A percentile compares a stretch with the other conserved stretches of the same genome.
Conservation (phyloP, 371 early-diverging fungal genomes). For the Dichotomocladium elegans region DNA sequence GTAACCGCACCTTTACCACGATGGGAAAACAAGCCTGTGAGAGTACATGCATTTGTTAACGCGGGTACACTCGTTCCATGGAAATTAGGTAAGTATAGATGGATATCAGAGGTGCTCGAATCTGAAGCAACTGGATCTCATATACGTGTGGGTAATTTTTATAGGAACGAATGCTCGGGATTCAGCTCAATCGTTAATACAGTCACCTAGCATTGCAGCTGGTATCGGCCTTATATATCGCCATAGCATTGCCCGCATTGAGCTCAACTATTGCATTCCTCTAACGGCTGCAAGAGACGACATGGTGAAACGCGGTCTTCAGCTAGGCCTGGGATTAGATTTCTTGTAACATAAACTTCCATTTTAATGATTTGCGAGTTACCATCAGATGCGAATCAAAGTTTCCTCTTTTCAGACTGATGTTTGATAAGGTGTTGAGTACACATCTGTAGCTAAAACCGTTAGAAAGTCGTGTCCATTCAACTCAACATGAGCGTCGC, state of each 20-base stretch:
- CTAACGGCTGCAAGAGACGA: constrained; percentile 71
- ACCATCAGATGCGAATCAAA: too few relatives aligned
- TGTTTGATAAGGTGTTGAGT: too few relatives aligned
- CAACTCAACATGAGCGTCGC: too few relatives aligned
- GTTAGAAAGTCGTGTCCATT: too few relatives aligned
- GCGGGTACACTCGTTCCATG: constrained; percentile 72
- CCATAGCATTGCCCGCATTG: constrained; percentile 82
- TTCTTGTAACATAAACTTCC: too few relatives aligned
- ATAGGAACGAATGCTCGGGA: constrained; percentile 18
- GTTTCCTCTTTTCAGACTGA: too few relatives aligned
- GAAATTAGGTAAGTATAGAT: constrained; percentile 13
- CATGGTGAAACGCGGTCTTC: constrained; percentile 71
- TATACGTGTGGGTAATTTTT: background rate
- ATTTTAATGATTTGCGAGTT: too few relatives aligned
- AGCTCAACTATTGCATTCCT: constrained; percentile 89
- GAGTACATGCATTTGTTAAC: constrained; percentile 85
- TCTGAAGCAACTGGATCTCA: background rate
- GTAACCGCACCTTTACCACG: constrained; percentile 81
- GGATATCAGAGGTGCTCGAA: too few relatives aligned
- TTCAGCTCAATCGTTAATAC: constrained; percentile 30
- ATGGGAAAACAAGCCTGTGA: constrained; percentile 58
- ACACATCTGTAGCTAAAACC: too few relatives aligned
- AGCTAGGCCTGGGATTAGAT: constrained; percentile 85
- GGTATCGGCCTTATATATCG: constrained; percentile 85
- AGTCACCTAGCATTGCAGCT: constrained; percentile 62